phyloP scores from a whole-genome alignment of 2,329 filamentous ascomycete genomes.

The Ascochyta fabae region DNA sequence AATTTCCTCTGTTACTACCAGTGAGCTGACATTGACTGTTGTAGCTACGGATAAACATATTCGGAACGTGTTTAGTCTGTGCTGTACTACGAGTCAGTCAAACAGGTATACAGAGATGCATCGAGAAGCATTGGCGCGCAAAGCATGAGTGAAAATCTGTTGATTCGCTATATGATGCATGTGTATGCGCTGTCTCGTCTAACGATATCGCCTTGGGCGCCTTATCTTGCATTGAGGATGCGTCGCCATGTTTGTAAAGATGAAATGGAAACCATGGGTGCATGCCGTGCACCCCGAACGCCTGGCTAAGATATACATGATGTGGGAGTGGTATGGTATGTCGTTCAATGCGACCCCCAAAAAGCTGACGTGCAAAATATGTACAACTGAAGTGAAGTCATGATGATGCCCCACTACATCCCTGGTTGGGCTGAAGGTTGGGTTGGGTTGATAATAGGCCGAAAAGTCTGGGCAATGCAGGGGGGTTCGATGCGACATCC shows the following conservation, averaged over 20 bases:
- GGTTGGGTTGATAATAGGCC: conserved; percentile 3
- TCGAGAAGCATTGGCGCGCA: neutral
- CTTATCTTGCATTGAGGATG: neutral
- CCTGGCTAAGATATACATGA: conserved; percentile 22
- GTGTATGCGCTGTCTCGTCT: conserved; percentile 9
- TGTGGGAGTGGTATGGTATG: neutral
- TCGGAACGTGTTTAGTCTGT: too few species aligned
- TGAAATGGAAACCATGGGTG: conserved; percentile 1
- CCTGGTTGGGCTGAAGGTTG: conserved; percentile 9
- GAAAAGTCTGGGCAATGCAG: conserved; percentile 8
- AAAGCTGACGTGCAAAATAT: neutral
- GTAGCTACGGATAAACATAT: too few species aligned
- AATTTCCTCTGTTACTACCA: too few species aligned
- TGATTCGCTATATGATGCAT: conserved; percentile 17
- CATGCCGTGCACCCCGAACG: conserved; percentile 15
- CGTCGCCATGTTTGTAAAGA: neutral
- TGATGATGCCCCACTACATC: conserved; percentile 6
- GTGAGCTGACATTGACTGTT: too few species aligned
- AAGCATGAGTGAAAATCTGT: neutral
- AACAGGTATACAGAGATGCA: neutral
- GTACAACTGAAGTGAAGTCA: conserved; percentile 13
- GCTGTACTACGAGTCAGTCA: too few species aligned
- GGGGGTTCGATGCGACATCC: conserved; percentile 1
- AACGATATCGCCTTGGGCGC: conserved; percentile 6
- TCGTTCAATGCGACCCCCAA: neutral